Evolutionary conservation across 1,284 basidiomycete species (phyloP).

Genomic region (Earliella scabrosa): DNA sequence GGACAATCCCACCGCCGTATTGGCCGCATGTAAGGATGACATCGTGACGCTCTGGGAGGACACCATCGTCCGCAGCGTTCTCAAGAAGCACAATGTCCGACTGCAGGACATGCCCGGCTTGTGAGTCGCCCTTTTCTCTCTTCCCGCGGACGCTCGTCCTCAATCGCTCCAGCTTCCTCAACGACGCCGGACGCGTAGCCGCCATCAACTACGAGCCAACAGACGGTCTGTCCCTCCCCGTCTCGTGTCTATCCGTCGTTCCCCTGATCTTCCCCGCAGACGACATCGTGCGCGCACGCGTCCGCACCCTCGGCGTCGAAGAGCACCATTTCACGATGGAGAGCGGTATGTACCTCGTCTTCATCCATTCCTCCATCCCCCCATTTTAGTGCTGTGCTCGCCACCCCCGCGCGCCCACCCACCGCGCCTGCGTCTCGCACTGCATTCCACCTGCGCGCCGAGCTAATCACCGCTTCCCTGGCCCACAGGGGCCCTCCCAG

Average conservation of each 20-base stretch:
- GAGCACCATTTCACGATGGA: constrained; percentile 66
- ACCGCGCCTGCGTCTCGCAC: neutral
- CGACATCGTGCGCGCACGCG: constrained; percentile 64
- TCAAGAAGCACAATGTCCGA: constrained; percentile 50
- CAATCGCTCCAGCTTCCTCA: constrained; percentile 50
- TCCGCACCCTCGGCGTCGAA: constrained; percentile 66
- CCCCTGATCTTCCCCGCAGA: constrained; percentile 35
- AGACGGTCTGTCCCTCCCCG: constrained; percentile 38
- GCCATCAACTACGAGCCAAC: constrained; percentile 53
- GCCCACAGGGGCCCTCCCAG: constrained; percentile 27
- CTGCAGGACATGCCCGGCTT: constrained; percentile 62
- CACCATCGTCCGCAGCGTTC: constrained; percentile 48
- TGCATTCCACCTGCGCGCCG: constrained; percentile 9
- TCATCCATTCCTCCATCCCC: neutral
- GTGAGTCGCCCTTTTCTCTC: constrained; percentile 39
- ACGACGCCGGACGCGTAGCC: constrained; percentile 62
- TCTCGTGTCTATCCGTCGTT: neutral
- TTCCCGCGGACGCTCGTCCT: neutral
- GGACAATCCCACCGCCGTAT: constrained; percentile 31
- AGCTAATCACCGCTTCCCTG: neutral
- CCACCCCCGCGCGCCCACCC: neutral
- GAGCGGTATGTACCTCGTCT: constrained; percentile 37
- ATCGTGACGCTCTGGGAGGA: constrained; percentile 64
- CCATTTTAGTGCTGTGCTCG: too few species aligned
- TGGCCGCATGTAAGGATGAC: constrained; percentile 36